Base-by-base conservation (phyloP, 768 basidiomycete genomes). In the Russula abietina region DNA sequence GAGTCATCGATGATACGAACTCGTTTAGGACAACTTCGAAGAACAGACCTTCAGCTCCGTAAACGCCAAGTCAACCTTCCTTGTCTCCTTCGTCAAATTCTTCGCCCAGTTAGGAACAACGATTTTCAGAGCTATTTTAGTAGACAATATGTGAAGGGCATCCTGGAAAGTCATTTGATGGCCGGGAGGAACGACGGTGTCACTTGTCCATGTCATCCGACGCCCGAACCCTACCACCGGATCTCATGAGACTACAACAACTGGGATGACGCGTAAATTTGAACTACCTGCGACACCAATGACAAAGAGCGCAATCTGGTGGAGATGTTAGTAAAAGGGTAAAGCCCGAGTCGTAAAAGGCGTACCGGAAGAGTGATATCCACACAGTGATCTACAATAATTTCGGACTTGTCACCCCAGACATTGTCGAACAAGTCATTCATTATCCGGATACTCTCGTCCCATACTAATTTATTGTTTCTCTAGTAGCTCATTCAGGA, bases 301-400 rank as follows among this genome's bases (percentile, higher is more conserved):
- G 36, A 84, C 78, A 55, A 81, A 80, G 2, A 85, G 77, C 0
- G 83, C 79, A 39, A 84, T 77, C 84, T 85, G 26, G 10, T 45
- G 19, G 12, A 55, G 36, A 36, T 14, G 24, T 49, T 39, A 2
- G 26, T 17, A 41, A 17, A 24, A 28, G 28, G 39, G 36, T 51
- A 45, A 32, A 24, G 6, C 3, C 11, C 14, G 19, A n/a, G 24
- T 0, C 30, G 11, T 10, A 11, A 28, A 22, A 4, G n/a, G 46
- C 78, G 55, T 57, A 84, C 84, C 11, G 81, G 82, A 4, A 82
- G 69, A 0, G 84, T 85, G 19, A 86, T 69, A 33, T 84, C 80
- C 2, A 82, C 70, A 51, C 75, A 75, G 67, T 86, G 77, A 51
- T 81, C 77, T n/a, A 80, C 65, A 4, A 68, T 67, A 16, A 86